Evolutionary conservation across 495 filamentous ascomycete species (phyloP), one percentile per base, ranked within the genome.

Genomic region (Penicillium cataractarum): DNA sequence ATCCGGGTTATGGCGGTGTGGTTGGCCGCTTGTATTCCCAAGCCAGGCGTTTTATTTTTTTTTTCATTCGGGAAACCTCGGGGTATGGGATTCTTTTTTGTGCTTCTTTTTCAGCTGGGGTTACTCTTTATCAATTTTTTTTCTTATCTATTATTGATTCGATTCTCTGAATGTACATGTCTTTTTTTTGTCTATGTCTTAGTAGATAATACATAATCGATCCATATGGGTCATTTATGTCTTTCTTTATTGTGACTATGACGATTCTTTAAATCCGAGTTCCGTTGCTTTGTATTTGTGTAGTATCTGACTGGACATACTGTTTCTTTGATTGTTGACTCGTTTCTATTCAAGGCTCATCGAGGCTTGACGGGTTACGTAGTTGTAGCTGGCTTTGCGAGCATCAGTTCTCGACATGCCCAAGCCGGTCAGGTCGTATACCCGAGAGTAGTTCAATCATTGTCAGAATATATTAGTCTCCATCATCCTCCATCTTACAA

Each of bases 191-290:
- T 70, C 64, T 68, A 58, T 67, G 61, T 59, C 21, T 62, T 65
- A 58, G 62, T 62, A 66, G 63, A 67, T 71, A 71, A 67, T 71
- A 65, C 70, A 71, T 66, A 69, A 71, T 63, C n/a, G 50, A 40
- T 50, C 65, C 53, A 26, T 19, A 8, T 27, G 56, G 58, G 24
- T 57, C 56, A 35, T 19, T 63, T 68, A 65, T 67, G 58, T 67
- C 54, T 54, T 59, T 27, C 29, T 26, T 19, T 9, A 42, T 29
- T 31, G 21, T 8, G 54, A 56, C 33, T 24, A 3, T 3, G 42
- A 24, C 42, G 9, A 3, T 24, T 6, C 21, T 8, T 37, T 26
- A 2, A 4, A 31, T 31, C 33, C 48, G 40, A 51, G 53, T 24
- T 37, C 40, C 39, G 40, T 15, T 59, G n/a, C 12, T 26, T 35